Percentiles rank a stretch among this genome's conserved stretches.
These are phyloP conservation scores for Gracilariopsis chorda DNA, from an alignment of 23 red algal species.

Conservation along the genomic window DNA sequence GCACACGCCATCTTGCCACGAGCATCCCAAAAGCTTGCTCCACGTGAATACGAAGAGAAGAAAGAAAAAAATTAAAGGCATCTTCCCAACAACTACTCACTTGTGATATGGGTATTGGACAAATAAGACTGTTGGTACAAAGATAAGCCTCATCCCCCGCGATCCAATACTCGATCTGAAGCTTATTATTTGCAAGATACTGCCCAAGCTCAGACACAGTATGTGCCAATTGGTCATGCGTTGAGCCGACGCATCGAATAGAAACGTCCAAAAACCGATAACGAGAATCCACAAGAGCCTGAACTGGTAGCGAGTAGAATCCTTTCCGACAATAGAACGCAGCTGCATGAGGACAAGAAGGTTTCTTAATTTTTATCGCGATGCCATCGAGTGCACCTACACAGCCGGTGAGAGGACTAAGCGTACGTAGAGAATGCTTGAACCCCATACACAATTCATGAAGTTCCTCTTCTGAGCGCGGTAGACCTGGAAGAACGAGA, in stretches of 20 bases:
- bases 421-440: not conserved
- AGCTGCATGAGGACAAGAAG: not conserved
- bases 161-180: not conserved
- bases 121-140: not conserved
- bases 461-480: not conserved
- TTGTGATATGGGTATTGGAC: not conserved
- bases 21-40: slow-evolving; percentile 3
- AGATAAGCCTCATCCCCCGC: not conserved
- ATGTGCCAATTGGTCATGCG: not conserved
- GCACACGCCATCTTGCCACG: not conserved
- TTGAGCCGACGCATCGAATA: not conserved
- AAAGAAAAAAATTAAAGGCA: slow-evolving; percentile 6
- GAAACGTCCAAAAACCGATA: not conserved
- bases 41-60: not conserved
- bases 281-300: not conserved
- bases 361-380: not conserved
- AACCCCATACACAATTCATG: not conserved
- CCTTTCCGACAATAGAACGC: not conserved
- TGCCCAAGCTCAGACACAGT: not conserved
- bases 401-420: not conserved
- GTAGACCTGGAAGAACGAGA: not conserved
- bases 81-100: not conserved
- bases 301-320: not conserved
- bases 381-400: slow-evolving; percentile 5
- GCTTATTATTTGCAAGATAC: not conserved